Evolutionary conservation across 2,329 filamentous ascomycete species (phyloP).

Genomic region (Pseudopyricularia javanii): DNA sequence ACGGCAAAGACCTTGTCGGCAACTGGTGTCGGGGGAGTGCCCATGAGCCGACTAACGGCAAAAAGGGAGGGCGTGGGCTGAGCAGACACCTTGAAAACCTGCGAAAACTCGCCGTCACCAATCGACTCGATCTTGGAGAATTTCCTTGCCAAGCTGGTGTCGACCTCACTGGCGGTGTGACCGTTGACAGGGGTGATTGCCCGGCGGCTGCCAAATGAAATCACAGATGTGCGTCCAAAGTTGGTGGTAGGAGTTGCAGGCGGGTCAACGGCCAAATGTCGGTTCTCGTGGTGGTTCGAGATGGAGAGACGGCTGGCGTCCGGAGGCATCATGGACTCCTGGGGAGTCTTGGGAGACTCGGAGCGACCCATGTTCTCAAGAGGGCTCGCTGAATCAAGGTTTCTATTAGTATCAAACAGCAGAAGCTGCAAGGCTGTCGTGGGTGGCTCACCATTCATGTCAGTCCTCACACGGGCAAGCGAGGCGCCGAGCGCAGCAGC

Average conservation of each 20-base stretch:
- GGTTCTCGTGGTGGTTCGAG: constrained; percentile 41
- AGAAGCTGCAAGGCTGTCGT: not conserved
- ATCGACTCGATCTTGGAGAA: constrained; percentile 74
- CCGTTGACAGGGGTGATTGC: constrained; percentile 59
- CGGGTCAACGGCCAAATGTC: constrained; percentile 24
- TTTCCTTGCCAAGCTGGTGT: constrained; percentile 58
- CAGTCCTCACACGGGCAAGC: constrained; percentile 11
- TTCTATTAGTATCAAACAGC: constrained; percentile 9
- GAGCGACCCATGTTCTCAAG: constrained; percentile 36
- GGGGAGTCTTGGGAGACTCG: constrained; percentile 63
- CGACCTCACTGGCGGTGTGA: constrained; percentile 60
- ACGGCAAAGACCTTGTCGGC: constrained; percentile 68
- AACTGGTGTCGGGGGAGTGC: constrained; percentile 39
- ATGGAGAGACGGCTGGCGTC: constrained; percentile 79
- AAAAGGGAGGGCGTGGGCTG: constrained; percentile 18
- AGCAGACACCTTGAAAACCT: constrained; percentile 67
- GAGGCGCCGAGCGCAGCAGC: constrained; percentile 24
- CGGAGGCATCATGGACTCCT: constrained; percentile 59
- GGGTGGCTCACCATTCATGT: constrained; percentile 29
- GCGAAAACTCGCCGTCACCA: constrained; percentile 85
- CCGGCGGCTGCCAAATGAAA: constrained; percentile 40
- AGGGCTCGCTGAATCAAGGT: constrained; percentile 43
- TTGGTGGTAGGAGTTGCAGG: constrained; percentile 68
- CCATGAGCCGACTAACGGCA: constrained; percentile 6
- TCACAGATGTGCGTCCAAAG: constrained; percentile 38